A percentile compares a stretch with the other conserved stretches of the same genome.
phyloP scores from a whole-genome alignment of 2,329 filamentous ascomycete species.

The Pezicula neosporulosa region DNA sequence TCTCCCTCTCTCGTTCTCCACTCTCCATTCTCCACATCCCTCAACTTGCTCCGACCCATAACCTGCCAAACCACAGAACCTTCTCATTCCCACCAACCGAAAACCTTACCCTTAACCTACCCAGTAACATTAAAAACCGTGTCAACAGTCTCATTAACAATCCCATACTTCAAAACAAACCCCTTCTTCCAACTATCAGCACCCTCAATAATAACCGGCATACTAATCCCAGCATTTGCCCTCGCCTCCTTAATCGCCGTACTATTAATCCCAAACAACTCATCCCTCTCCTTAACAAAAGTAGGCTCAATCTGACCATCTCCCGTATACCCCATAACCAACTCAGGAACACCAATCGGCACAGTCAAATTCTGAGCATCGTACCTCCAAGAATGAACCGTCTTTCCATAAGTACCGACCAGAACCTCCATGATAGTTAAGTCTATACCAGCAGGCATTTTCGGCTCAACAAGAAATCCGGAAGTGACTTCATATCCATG shows the following conservation, averaged over 20 bases:
- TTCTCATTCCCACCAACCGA: too few relatives aligned
- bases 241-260: constrained; percentile 17
- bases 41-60: too few relatives aligned
- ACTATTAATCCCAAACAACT: constrained; percentile 42
- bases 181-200: constrained; percentile 7
- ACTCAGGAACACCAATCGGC: constrained; percentile 54
- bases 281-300: constrained; percentile 43
- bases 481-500: constrained; percentile 43
- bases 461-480: constrained; percentile 72
- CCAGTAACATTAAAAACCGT: neutral
- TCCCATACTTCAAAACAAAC: constrained; percentile 1
- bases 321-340: constrained; percentile 58
- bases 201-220: neutral
- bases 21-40: too few relatives aligned
- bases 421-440: constrained; percentile 75
- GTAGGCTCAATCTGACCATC: constrained; percentile 34
- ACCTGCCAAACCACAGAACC: too few relatives aligned
- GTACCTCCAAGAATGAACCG: constrained; percentile 80
- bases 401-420: constrained; percentile 72
- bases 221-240: constrained; percentile 10
- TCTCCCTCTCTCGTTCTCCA: too few relatives aligned
- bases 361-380: constrained; percentile 60
- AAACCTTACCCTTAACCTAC: too few relatives aligned
- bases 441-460: constrained; percentile 56
- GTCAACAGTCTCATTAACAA: neutral